Evolutionary conservation across 306 rosid genomes (phyloP).

Genomic region (Mimosa pudica): DNA sequence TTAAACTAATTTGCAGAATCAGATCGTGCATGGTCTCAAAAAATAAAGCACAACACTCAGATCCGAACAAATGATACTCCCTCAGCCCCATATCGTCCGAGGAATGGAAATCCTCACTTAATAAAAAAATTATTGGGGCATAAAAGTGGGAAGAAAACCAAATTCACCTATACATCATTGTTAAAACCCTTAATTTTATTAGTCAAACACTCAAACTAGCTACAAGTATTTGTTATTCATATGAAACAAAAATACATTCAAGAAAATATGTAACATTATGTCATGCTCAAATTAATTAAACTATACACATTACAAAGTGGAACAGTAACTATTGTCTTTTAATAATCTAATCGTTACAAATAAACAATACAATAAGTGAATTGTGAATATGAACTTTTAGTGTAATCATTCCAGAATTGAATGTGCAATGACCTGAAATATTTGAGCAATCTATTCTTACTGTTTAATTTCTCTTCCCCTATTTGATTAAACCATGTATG

Average conservation of each 20-base stretch:
- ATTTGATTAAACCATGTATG: not conserved
- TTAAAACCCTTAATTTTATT: too few relatives aligned
- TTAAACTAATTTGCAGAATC: not conserved
- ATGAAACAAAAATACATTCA: not conserved
- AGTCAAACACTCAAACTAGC: not conserved
- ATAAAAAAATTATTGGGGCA: not conserved
- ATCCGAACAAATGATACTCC: not conserved
- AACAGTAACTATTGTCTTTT: too few relatives aligned
- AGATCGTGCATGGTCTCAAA: not conserved
- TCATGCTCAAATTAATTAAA: not conserved
- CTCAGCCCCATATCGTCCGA: not conserved
- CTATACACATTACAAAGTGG: not conserved
- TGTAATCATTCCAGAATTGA: not conserved
- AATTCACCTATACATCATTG: not conserved
- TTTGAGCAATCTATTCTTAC: not conserved
- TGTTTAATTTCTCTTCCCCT: not conserved
- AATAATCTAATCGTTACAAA: too few relatives aligned
- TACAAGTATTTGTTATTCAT: not conserved
- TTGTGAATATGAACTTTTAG: not conserved
- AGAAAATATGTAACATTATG: too few relatives aligned
- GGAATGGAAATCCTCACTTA: not conserved
- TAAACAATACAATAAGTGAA: too few relatives aligned
- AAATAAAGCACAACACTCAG: too few relatives aligned
- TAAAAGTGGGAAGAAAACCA: too few relatives aligned
- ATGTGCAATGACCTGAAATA: not conserved